Percentiles rank a stretch among this genome's conserved stretches.
Evolutionary conservation across 2,329 filamentous ascomycete species (phyloP).

Genomic region (Diatrype stigma): DNA sequence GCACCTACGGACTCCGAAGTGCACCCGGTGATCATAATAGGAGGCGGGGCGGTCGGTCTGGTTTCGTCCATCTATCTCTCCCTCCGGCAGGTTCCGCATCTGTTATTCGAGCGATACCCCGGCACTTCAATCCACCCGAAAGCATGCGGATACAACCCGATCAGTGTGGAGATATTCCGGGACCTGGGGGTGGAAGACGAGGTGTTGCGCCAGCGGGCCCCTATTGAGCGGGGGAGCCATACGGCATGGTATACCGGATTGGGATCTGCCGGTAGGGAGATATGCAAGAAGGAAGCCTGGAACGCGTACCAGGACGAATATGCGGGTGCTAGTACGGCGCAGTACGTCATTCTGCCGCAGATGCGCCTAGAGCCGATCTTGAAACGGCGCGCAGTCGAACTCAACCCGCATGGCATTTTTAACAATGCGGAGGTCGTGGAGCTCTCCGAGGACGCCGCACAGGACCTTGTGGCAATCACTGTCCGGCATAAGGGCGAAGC

Average conservation of each 20-base stretch:
- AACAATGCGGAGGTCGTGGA: constrained; percentile 25
- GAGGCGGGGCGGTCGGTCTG: constrained; percentile 10
- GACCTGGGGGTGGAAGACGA: constrained; percentile 5
- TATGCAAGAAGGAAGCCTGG: constrained; percentile 25
- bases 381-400: constrained; percentile 20
- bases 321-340: constrained; percentile 19
- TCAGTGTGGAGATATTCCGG: constrained; percentile 7
- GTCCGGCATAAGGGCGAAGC: constrained; percentile 12
- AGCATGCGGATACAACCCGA: constrained; percentile 6
- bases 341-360: constrained; percentile 28
- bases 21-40: background rate
- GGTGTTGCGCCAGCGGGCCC: background rate
- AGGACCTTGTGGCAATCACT: constrained; percentile 6
- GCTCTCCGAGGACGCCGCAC: constrained; percentile 14
- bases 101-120: constrained; percentile 11
- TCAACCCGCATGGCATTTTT: constrained; percentile 25
- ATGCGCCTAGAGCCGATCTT: constrained; percentile 34
- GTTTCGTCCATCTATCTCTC: constrained; percentile 9
- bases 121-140: constrained; percentile 11
- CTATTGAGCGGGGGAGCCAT: background rate
- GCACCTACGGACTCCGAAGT: background rate
- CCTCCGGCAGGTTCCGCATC: constrained; percentile 7
- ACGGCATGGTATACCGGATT: constrained; percentile 30
- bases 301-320: constrained; percentile 22
- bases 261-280: constrained; percentile 23